phyloP scores from a whole-genome alignment of 106 monocot genomes.

The Ottelia alismoides region DNA sequence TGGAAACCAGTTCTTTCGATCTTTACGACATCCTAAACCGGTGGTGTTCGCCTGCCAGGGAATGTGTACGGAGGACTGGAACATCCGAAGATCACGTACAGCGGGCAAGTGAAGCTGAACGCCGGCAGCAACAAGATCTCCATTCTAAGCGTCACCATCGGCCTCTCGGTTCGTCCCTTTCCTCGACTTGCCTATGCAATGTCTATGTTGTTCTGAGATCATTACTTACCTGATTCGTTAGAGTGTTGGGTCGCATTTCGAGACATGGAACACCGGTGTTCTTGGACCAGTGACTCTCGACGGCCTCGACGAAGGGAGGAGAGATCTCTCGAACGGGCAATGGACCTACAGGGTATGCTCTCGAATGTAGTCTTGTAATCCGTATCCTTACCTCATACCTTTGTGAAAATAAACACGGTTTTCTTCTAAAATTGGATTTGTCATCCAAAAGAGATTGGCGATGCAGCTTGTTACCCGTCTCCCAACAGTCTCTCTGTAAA shows the following conservation, averaged over 20 bases:
- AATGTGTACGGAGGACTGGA: slow-evolving; percentile 55
- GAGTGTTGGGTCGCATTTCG: not conserved
- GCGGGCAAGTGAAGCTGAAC: slow-evolving; percentile 45
- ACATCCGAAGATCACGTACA: slow-evolving; percentile 51
- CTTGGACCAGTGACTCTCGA: not conserved
- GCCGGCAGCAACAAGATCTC: slow-evolving; percentile 68
- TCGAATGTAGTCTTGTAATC: no score
- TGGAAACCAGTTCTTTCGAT: not conserved
- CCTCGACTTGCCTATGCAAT: no score
- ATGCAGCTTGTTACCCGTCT: no score
- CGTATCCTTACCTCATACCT: no score
- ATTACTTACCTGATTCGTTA: not conserved
- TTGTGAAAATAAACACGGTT: no score
- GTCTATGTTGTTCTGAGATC: no score
- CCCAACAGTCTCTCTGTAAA: no score
- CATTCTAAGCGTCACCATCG: slow-evolving; percentile 52
- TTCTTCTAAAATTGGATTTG: no score
- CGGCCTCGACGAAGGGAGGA: not conserved
- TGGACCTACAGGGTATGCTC: not conserved
- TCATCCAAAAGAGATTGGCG: no score
- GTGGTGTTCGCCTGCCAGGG: no score
- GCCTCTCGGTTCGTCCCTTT: slow-evolving; percentile 45
- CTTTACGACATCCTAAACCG: not conserved
- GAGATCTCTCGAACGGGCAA: not conserved
- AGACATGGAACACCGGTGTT: not conserved